phyloP scores from a whole-genome alignment of 176 grass and related monocot species.

The Rhynchospora pubera region DNA sequence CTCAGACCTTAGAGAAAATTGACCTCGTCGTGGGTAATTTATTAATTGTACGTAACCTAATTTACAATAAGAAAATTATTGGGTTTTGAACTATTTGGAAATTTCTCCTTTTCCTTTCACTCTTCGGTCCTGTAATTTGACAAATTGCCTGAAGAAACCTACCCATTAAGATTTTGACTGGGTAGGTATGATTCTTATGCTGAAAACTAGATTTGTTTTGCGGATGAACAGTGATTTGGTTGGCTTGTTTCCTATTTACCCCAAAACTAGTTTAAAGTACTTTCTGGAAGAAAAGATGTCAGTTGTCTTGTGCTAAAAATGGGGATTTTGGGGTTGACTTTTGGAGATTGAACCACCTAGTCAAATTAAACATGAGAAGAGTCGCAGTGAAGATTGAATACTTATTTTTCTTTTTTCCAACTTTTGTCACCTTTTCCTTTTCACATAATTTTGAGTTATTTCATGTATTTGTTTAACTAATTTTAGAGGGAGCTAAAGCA shows the following conservation, averaged over 20 bases:
- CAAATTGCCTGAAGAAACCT: background rate
- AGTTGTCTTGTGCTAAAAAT: slow-evolving; percentile 5
- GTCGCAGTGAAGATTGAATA: background rate
- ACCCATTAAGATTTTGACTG: background rate
- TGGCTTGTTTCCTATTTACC: background rate
- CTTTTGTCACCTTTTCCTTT: background rate
- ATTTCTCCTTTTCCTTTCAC: background rate
- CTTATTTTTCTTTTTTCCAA: background rate
- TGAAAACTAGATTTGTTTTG: background rate
- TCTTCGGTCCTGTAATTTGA: background rate
- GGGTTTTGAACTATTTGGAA: background rate
- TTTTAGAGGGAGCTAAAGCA: background rate
- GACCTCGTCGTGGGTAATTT: background rate
- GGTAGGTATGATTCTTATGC: background rate
- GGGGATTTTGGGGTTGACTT: background rate
- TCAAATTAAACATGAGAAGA: background rate
- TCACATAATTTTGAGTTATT: background rate
- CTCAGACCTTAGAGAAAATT: background rate
- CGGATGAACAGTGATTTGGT: background rate
- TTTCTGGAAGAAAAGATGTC: background rate
- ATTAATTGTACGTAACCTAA: background rate
- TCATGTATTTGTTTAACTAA: background rate
- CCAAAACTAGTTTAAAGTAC: background rate
- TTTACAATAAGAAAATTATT: background rate
- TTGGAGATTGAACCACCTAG: background rate